Conservation (phyloP, 2,329 filamentous ascomycete species). For the Penicillium sp. region DNA sequence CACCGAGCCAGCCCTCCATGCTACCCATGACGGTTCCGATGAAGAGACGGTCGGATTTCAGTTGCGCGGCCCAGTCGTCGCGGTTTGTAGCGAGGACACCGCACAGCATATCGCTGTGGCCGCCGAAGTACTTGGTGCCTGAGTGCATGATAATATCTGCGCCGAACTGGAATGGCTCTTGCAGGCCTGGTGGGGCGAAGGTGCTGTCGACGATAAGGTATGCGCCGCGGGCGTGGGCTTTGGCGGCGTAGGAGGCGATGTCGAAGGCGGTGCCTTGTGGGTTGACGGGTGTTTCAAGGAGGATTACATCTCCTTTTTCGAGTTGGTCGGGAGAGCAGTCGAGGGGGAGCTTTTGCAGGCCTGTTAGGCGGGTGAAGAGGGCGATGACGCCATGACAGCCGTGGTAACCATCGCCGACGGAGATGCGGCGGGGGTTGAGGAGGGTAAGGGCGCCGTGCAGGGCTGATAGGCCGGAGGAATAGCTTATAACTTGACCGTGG, state of each 20-base stretch:
- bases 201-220: slow-evolving; percentile 84
- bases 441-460: slow-evolving; percentile 86
- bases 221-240: slow-evolving; percentile 71
- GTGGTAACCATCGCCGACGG: slow-evolving; percentile 85
- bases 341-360: slow-evolving; percentile 70
- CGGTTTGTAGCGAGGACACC: slow-evolving; percentile 71
- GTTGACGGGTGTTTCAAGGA: slow-evolving; percentile 92
- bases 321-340: slow-evolving; percentile 67
- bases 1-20: slow-evolving; percentile 87
- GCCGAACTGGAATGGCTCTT: slow-evolving; percentile 78
- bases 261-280: slow-evolving; percentile 79
- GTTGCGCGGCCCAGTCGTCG: slow-evolving; percentile 57
- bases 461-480: slow-evolving; percentile 80
- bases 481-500: slow-evolving; percentile 66
- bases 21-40: slow-evolving; percentile 84
- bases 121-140: slow-evolving; percentile 94
- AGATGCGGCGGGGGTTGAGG: slow-evolving; percentile 77
- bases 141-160: slow-evolving; percentile 89
- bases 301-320: slow-evolving; percentile 75
- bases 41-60: slow-evolving; percentile 70
- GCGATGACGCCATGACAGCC: slow-evolving; percentile 84
- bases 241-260: slow-evolving; percentile 68
- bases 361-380: slow-evolving; percentile 72
- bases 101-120: slow-evolving; percentile 90
- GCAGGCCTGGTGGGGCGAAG: slow-evolving; percentile 85